phyloP scores from a whole-genome alignment of 768 basidiomycete species.

The Mrakia frigida region DNA sequence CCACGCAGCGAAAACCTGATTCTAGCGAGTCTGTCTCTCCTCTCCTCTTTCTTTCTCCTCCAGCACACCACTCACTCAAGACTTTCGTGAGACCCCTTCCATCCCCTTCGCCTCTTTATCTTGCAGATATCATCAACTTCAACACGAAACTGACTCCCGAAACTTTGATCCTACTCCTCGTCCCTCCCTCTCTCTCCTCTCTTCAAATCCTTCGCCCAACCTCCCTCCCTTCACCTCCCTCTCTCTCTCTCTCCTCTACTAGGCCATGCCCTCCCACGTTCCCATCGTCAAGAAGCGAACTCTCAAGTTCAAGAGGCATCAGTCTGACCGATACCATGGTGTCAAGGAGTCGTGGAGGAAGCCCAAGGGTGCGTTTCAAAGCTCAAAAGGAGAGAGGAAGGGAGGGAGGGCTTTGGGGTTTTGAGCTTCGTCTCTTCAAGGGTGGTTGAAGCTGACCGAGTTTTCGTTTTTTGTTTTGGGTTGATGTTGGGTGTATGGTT shows the following conservation, averaged over 20 bases:
- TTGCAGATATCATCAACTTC: too few relatives aligned
- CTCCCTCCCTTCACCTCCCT: not conserved
- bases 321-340: conserved; percentile 93
- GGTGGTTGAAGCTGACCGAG: not conserved
- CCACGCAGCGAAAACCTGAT: too few relatives aligned
- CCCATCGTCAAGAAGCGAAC: conserved; percentile 95
- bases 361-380: conserved; percentile 65
- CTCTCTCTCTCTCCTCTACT: not conserved
- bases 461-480: not conserved
- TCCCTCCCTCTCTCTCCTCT: not conserved
- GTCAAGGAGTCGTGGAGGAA: conserved; percentile 99
- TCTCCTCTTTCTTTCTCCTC: not conserved
- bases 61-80: not conserved
- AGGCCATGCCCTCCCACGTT: conserved; percentile 43
- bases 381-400: not conserved
- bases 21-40: not conserved
- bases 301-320: conserved; percentile 97
- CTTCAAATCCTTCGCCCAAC: not conserved
- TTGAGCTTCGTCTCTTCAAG: not conserved
- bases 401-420: too few relatives aligned
- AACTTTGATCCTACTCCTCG: not conserved
- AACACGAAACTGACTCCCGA: not conserved
- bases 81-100: not conserved
- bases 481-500: conserved; percentile 3
- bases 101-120: not conserved